Conservation (phyloP, 495 filamentous ascomycete species). For the Podospora appendiculata region DNA sequence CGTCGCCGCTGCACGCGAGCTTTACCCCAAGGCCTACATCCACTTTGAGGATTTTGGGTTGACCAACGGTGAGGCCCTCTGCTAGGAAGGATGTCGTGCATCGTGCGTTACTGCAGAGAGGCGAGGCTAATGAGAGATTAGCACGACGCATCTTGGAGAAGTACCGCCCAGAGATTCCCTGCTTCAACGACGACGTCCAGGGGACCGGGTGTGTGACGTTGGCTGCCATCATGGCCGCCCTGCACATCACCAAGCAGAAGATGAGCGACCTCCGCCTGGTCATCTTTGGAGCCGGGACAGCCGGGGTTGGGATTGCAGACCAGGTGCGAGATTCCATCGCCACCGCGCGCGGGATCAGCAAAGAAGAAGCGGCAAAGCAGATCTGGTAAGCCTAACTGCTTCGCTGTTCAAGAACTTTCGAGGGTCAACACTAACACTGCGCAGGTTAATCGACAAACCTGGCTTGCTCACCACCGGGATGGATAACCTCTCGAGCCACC, state of each 20-base stretch:
- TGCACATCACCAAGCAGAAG: slow-evolving; percentile 60
- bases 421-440: background rate
- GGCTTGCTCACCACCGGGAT: slow-evolving; percentile 60
- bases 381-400: slow-evolving; percentile 53
- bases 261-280: slow-evolving; percentile 62
- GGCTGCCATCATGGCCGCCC: slow-evolving; percentile 67
- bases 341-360: slow-evolving; percentile 55
- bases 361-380: slow-evolving; percentile 69
- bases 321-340: slow-evolving; percentile 74
- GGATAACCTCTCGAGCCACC: slow-evolving; percentile 50
- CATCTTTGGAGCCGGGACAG: slow-evolving; percentile 76
- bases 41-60: slow-evolving; percentile 68
- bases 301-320: slow-evolving; percentile 83
- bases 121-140: slow-evolving; percentile 8
- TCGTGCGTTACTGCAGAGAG: background rate
- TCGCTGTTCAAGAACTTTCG: background rate
- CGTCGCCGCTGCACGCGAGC: slow-evolving; percentile 54
- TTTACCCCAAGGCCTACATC: slow-evolving; percentile 74
- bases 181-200: slow-evolving; percentile 91
- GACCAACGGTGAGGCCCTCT: slow-evolving; percentile 33
- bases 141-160: slow-evolving; percentile 62
- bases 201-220: slow-evolving; percentile 84
- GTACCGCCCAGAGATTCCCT: slow-evolving; percentile 62
- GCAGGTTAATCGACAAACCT: slow-evolving; percentile 77
- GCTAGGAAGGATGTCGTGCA: no score